Base-by-base conservation (phyloP, 1,284 basidiomycete species). In the Leccinum laetum region DNA sequence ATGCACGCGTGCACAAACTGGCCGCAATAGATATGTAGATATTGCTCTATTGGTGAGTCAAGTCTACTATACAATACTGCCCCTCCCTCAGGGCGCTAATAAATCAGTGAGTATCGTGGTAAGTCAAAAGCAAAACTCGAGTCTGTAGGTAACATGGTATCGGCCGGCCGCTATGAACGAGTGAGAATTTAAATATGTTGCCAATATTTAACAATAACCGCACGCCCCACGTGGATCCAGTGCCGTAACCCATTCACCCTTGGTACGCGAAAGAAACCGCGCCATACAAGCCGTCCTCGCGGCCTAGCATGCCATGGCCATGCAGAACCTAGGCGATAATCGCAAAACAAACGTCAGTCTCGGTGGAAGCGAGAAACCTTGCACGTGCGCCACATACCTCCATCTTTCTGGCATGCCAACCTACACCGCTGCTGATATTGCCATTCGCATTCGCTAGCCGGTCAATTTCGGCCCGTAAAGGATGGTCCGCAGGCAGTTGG, bases 341-440 rank as follows among this genome's bases (percentile, higher is more conserved):
- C 49, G 61, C 32, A 65, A 62, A 56, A 5, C 14, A 35, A 24
- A 26, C 6, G 32, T 72, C 21, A 70, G 58, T 3, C 39, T 35
- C 53, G 24, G 56, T 63, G 58, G 61, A 64, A 10, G 21, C 18
- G 11, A 46, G 4, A 57, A 64, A 52, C 2, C 11, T 52, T 52
- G 49, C 5, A 56, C 3, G 29, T 3, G 44, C 13, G 10, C 2
- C 2, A 79, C 88, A 64, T 62, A 98, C 93, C 86, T 99, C 96
- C 95, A 98, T 96, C 82, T 99, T 99, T 61, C 95, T 82, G 41
- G 93, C 89, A 79, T 98, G 95, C 96, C 97, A 99, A 0, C 97
- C 97, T 2, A 96, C 87, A 5, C 91, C 92, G 72, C 92, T 94
- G 71, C 85, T 91, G 4, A 98, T 96, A 71, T 95, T 94, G 1